These are phyloP conservation scores for Pythium aristosporum DNA, from an alignment of 352 stramenopile genomes.

Conservation along the genomic window DNA sequence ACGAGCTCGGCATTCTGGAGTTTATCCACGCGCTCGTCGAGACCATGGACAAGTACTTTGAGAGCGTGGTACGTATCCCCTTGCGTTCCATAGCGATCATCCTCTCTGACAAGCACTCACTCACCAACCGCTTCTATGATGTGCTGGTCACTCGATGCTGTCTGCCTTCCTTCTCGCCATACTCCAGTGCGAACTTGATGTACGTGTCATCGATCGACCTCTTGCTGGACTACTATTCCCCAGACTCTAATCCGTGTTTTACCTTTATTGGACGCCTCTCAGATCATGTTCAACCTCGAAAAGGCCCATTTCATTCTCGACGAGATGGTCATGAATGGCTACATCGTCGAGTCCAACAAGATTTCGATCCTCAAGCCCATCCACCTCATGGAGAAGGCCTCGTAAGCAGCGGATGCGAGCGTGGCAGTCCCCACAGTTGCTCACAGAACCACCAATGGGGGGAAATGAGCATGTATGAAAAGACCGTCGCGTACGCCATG, in stretches of 20 bases:
- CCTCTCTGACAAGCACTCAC: background rate
- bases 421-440: background rate
- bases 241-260: background rate
- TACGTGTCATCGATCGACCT: slow-evolving; percentile 30
- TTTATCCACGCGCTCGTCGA: slow-evolving; percentile 99
- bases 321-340: slow-evolving; percentile 99
- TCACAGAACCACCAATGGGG: background rate
- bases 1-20: slow-evolving; percentile 99
- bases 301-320: slow-evolving; percentile 91
- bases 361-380: slow-evolving; percentile 98
- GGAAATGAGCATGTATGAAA: background rate
- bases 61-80: slow-evolving; percentile 90
- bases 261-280: background rate
- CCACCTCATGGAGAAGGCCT: slow-evolving; percentile 97
- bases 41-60: slow-evolving; percentile 99
- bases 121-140: background rate
- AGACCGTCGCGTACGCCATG: background rate
- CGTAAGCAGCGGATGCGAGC: slow-evolving; percentile 33
- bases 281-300: slow-evolving; percentile 93
- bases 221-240: background rate
- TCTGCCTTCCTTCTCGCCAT: background rate
- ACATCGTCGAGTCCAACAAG: slow-evolving; percentile 99
- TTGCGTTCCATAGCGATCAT: background rate
- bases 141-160: background rate
- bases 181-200: slow-evolving; percentile 78